Base-by-base conservation (phyloP, 208 protist genomes). In the Leishmania martiniquensis region DNA sequence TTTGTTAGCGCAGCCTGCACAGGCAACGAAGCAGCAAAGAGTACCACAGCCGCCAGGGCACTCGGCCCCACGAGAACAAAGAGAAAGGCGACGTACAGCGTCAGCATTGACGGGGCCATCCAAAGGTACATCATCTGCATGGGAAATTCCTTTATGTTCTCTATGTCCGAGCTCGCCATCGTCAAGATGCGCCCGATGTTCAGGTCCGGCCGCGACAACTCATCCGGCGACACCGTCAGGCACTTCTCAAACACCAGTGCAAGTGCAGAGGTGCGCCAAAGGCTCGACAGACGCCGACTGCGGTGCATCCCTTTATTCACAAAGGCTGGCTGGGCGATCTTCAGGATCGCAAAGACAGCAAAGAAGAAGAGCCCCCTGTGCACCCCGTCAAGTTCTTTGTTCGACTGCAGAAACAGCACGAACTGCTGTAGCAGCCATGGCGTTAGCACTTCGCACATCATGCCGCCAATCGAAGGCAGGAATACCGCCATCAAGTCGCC, bases 181-280 rank as follows among this genome's bases (percentile, higher is more conserved):
- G 95, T 98, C 25, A 98, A 92, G 63, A 98, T 92, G n/a, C 93
- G 89, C 20, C 96, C 96, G 15, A 87, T 75, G 44, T 88, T 95
- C 59, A 96, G 91, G 42, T 91, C 88, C 22, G 97, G 95, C 42
- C 94, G 82, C 7, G 88, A 63, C 5, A 87, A 77, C 1, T 84
- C 73, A 72, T 86, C 87, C 32, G 72, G 68, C 12, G 83, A 86
- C 17, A 96, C 83, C 32, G 75, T 88, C 29, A 97, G 81, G 20
- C 92, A 90, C 77, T 98, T 98, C 44, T 89, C 82, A 62, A 97
- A 98, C 37, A 98, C 70, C 13, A 91, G 68, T 9, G 78, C 80
- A 3, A 90, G 84, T 20, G 98, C 79, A 0, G 95, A 91, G 51
- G 82, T 87, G 15, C 86, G 78, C 57, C 96, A 86, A 5, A 93